A percentile compares a stretch with the other conserved stretches of the same genome.
These are phyloP conservation scores for Aspergillus ruber DNA, from an alignment of 2,329 filamentous ascomycete genomes.

Conservation along the genomic window DNA sequence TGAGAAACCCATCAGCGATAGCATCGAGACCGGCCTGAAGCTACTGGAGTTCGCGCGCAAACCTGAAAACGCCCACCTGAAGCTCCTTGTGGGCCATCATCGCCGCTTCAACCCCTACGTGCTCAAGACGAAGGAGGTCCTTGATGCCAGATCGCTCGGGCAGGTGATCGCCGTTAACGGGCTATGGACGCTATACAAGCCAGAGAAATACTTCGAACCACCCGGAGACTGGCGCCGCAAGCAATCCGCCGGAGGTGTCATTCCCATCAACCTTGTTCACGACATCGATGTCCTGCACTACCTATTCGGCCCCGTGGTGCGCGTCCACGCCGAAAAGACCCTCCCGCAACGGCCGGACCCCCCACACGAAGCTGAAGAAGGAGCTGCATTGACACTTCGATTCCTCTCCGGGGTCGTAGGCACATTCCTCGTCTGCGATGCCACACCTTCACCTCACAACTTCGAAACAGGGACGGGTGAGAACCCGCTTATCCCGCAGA, in stretches of 20 bases:
- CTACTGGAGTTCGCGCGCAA: conserved; percentile 16
- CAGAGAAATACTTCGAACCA: conserved; percentile 44
- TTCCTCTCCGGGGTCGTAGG: conserved; percentile 52
- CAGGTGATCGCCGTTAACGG: conserved; percentile 48
- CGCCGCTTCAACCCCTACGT: conserved; percentile 55
- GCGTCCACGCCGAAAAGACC: conserved; percentile 47
- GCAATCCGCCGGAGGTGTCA: conserved; percentile 43
- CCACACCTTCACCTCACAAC: conserved; percentile 46
- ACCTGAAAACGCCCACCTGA: conserved; percentile 23
- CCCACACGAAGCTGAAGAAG: conserved; percentile 48
- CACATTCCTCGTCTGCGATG: conserved; percentile 52
- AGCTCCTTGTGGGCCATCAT: conserved; percentile 53
- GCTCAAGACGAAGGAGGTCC: conserved; percentile 41
- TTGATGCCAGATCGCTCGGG: conserved; percentile 41
- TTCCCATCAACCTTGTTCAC: conserved; percentile 57
- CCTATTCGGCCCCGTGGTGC: conserved; percentile 48
- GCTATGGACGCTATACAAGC: conserved; percentile 51
- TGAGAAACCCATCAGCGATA: conserved; percentile 51
- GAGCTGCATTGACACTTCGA: conserved; percentile 47
- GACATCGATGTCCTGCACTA: conserved; percentile 55
- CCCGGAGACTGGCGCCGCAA: conserved; percentile 45
- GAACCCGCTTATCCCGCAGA: conserved; percentile 46
- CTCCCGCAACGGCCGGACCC: conserved; percentile 34
- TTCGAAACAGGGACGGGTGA: conserved; percentile 56
- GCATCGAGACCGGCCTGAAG: conserved; percentile 15